Evolutionary conservation across 2,329 filamentous ascomycete species (phyloP).

Genomic region (Talaromyces piceae): DNA sequence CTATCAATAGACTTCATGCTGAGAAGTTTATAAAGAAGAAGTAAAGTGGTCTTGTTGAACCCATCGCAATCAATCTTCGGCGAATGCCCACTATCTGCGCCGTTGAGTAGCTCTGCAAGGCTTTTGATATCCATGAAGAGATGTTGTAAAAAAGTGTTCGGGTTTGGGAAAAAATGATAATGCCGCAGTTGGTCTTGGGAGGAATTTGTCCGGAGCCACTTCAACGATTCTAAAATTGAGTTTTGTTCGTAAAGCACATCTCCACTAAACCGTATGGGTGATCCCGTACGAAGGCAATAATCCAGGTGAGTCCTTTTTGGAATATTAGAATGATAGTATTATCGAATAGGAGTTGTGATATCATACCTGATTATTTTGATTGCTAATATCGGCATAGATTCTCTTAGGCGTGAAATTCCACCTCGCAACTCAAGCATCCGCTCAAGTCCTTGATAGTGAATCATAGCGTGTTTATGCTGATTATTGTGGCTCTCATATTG

Average conservation of each 20-base stretch:
- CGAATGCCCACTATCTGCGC: not conserved
- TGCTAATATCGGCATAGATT: constrained; percentile 3
- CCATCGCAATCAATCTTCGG: constrained; percentile 3
- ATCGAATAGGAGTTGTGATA: not conserved
- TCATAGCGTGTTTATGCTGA: constrained; percentile 2
- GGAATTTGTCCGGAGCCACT: not conserved
- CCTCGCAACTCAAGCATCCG: constrained; percentile 8
- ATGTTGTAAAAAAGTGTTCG: not conserved
- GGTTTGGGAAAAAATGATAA: not conserved
- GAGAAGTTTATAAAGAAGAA: constrained; percentile 8
- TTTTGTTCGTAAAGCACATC: not conserved
- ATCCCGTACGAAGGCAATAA: constrained; percentile 10
- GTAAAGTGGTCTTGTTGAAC: constrained; percentile 6
- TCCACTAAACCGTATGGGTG: constrained; percentile 5
- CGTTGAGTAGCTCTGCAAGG: constrained; percentile 3
- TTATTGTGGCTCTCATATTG: constrained; percentile 11
- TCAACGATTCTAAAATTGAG: not conserved
- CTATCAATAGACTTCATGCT: constrained; percentile 3
- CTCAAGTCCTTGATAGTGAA: constrained; percentile 10
- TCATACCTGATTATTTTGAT: constrained; percentile 8
- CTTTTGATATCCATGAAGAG: constrained; percentile 1
- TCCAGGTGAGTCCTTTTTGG: constrained; percentile 9
- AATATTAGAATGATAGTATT: not conserved
- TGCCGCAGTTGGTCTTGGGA: not conserved
- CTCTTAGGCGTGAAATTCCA: not conserved